Evolutionary conservation across 2,329 filamentous ascomycete species (phyloP), one percentile per base, ranked within the genome.

Genomic region (Eutypa lata): DNA sequence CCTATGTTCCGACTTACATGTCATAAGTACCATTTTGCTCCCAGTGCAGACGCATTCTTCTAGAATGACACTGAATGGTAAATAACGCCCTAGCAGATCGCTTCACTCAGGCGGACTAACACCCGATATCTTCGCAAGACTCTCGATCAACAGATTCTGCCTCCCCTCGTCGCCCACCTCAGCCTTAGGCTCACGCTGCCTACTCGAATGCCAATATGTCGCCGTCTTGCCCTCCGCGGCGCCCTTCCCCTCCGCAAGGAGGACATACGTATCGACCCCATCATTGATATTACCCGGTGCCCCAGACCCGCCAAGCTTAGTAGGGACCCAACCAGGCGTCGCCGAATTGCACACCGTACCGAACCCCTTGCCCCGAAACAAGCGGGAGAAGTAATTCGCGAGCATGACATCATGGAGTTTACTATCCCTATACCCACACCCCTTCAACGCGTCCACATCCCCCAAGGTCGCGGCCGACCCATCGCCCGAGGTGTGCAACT

Each of bases 381-480:
- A 66, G 13, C 76, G 67, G 1, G 80, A 73, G 53, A 84, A 78
- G 2, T 76, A 78, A 52, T 78, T 80, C 1, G 80, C 77, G 14
- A 85, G 70, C 65, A 85, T 71, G 31, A 80, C 68, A 54, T 80
- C 75, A 55, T 84, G 79, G 31, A 85, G 61, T 64, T 86, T 85
- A 53, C 71, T 79, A 55, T 83, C 79, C 52, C 69, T 70, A 56
- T 84, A 85, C 2, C 65, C 58, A 14, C 66, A 68, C 5, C 66
- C 62, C 43, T 64, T 61, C 48, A 70, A 51, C 8, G n/a, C 4
- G 68, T 72, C 74, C 11, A 70, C 65, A 22, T 75, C 63, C 48
- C 75, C 72, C 13, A 71, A 64, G 49, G 78, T 51, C 8, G 61
- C 69, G 11, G 67, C 61, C n/a, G 56, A 54, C 37, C 52, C 24